Evolutionary conservation across 345 rosid genomes (phyloP), one percentile per base, ranked within the genome.

Genomic region (Passiflora organensis): DNA sequence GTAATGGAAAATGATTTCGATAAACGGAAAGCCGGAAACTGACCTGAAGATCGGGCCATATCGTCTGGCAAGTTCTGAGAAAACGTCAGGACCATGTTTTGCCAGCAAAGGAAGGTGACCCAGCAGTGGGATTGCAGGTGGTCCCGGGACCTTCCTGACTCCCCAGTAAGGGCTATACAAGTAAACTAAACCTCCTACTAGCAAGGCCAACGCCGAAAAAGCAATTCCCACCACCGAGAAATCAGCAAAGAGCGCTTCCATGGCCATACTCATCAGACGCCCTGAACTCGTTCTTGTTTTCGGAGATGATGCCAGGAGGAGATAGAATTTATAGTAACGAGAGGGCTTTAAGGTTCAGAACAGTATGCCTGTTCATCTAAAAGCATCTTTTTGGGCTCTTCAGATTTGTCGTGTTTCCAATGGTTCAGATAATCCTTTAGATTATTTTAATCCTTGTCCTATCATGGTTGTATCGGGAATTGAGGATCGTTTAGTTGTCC

Each of bases 1-100:
- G n/a, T 28, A 28, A 2, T 3, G 34, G 34, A 28, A 28, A 28
- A 8, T 3, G 34, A 28, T 2, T 8, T 28, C 34, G 8, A 28
- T 2, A 8, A 28, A 28, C 8, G 10, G 49, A 16, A 12, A 28
- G 5, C 16, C 6, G 36, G 39, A 39, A 64, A 57, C 77, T 39
- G 48, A 91, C 96, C 98, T 88, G 93, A 80, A 91, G 60, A 86
- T 78, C 43, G 96, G 93, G 39, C 98, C 93, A 68, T 88, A 86
- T 36, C 61, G 76, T 44, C 84, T 77, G 65, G 95, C 95, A 52
- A 85, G 95, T 44, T 84, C 72, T 9, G 95, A 76, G 69, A 88
- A 88, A 45, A 88, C 79, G 43, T 80, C 93, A 39, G 90, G 95
- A 32, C 97, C 89, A 28, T 75, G 76, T 78, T 91, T 77, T 16